Evolutionary conservation across 1,139 yeast species (phyloP).

Genomic region (Scheffersomyces lignicola): DNA sequence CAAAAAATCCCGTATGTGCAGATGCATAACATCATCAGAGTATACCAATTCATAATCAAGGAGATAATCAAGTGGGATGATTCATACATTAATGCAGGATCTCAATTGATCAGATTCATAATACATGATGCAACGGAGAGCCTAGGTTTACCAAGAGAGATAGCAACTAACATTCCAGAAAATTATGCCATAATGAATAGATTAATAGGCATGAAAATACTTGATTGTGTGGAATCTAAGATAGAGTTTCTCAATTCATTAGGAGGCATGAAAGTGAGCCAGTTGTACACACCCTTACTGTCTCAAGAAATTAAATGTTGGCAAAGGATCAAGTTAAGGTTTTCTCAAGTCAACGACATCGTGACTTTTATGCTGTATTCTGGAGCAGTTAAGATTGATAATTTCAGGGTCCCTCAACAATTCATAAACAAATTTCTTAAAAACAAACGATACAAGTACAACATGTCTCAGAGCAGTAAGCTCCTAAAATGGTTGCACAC

Average conservation of each 20-base stretch:
- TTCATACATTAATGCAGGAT: conserved; percentile 7
- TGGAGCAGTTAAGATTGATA: conserved; percentile 13
- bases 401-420: not conserved
- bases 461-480: not conserved
- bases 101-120: conserved; percentile 23
- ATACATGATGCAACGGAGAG: conserved; percentile 22
- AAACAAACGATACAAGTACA: not conserved
- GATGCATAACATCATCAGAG: conserved; percentile 5
- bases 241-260: conserved; percentile 13
- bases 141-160: conserved; percentile 25
- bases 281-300: conserved; percentile 11
- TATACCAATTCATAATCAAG: conserved; percentile 8
- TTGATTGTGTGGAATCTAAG: conserved; percentile 22
- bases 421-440: not conserved
- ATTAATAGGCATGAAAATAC: conserved; percentile 13
- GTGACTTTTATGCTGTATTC: conserved; percentile 7
- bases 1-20: conserved; percentile 4
- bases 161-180: conserved; percentile 20
- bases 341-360: conserved; percentile 1
- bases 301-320: conserved; percentile 16
- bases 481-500: not conserved
- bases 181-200: conserved; percentile 28
- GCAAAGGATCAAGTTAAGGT: conserved; percentile 12
- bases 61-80: conserved; percentile 8
- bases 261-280: conserved; percentile 8